A percentile compares a stretch with the other conserved stretches of the same genome.
phyloP scores from a whole-genome alignment of 2,329 filamentous ascomycete genomes.

The Trichoderma sp. region DNA sequence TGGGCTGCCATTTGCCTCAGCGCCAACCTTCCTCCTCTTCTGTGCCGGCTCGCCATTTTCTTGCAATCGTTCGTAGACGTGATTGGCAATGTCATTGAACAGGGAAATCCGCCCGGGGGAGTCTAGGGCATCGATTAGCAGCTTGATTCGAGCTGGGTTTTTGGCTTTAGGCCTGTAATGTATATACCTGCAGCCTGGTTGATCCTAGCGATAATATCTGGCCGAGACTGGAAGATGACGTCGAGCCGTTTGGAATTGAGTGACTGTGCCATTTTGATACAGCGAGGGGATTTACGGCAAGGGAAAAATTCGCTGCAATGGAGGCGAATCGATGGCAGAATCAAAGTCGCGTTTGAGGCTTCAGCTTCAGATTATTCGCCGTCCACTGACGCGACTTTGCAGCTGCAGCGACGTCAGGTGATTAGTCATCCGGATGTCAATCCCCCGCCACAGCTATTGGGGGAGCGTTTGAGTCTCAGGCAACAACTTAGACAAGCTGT shows the following conservation, averaged over 20 bases:
- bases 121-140: constrained; percentile 36
- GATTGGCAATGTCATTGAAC: constrained; percentile 56
- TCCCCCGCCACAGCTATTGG: constrained; percentile 2
- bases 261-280: constrained; percentile 38
- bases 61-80: constrained; percentile 46
- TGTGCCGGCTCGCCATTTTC: constrained; percentile 44
- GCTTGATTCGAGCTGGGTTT: neutral
- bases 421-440: constrained; percentile 8
- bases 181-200: constrained; percentile 49
- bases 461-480: neutral
- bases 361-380: neutral
- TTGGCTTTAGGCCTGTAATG: neutral
- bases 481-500: neutral
- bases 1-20: constrained; percentile 27
- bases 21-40: constrained; percentile 54
- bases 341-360: constrained; percentile 3
- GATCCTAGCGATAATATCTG: constrained; percentile 56
- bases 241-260: constrained; percentile 51
- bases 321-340: neutral
- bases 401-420: constrained; percentile 3
- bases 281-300: neutral
- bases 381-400: constrained; percentile 14
- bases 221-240: constrained; percentile 53
- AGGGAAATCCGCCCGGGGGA: constrained; percentile 48
- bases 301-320: neutral